Conservation (phyloP, 2,329 filamentous ascomycete species). For the Sodiomyces alkalinus region DNA sequence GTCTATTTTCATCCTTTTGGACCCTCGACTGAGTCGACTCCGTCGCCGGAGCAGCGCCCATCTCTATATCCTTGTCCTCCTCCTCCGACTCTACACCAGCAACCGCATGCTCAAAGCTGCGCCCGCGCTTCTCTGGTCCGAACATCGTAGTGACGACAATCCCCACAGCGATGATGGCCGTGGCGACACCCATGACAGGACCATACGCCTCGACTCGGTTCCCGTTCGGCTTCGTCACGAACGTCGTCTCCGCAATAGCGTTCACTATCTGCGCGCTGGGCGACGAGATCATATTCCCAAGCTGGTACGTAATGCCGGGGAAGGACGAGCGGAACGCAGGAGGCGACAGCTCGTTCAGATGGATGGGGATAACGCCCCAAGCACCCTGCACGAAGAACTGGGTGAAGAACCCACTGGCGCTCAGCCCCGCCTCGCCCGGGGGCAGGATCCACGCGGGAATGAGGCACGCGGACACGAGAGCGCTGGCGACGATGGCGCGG, state of each 20-base stretch:
- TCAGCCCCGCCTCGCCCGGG: constrained; percentile 40
- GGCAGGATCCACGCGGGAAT: constrained; percentile 61
- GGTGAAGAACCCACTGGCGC: constrained; percentile 51
- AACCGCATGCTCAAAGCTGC: constrained; percentile 48
- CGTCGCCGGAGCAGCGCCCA: no score
- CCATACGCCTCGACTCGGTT: constrained; percentile 50
- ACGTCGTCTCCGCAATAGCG: constrained; percentile 49
- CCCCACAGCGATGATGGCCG: constrained; percentile 58
- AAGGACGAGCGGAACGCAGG: constrained; percentile 56
- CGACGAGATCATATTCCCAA: constrained; percentile 61
- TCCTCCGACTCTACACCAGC: constrained; percentile 17
- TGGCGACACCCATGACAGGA: constrained; percentile 60
- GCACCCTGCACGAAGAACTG: constrained; percentile 54
- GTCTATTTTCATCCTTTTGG: no score
- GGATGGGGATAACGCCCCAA: constrained; percentile 55
- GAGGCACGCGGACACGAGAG: constrained; percentile 42
- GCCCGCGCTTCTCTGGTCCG: constrained; percentile 60
- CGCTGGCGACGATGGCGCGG: constrained; percentile 46
- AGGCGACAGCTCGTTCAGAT: constrained; percentile 60
- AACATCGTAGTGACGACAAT: constrained; percentile 53
- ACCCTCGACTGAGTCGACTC: no score
- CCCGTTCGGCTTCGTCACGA: constrained; percentile 30
- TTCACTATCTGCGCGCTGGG: constrained; percentile 67
- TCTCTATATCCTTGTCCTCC: no score
- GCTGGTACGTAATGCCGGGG: constrained; percentile 56